These are phyloP conservation scores for Vachellia pachyceras DNA, from an alignment of 306 rosid species.

Conservation along the genomic window DNA sequence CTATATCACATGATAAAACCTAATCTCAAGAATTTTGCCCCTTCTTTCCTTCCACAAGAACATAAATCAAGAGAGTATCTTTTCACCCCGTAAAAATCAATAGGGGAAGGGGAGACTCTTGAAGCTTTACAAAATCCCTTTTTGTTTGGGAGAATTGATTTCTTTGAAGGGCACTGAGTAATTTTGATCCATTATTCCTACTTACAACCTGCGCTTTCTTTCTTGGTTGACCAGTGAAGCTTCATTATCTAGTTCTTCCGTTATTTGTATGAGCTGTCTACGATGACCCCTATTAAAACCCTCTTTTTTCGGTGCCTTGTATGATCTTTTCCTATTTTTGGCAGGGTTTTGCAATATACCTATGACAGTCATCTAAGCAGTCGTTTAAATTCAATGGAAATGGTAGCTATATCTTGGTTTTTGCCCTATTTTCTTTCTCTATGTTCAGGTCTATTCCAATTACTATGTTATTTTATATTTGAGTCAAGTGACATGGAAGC, in stretches of 20 bases:
- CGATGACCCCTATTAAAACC: background rate
- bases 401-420: conserved; percentile 39
- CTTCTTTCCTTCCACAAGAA: background rate
- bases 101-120: background rate
- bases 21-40: background rate
- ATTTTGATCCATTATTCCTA: background rate
- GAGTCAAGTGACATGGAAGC: conserved; percentile 31
- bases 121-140: background rate
- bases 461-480: conserved; percentile 13
- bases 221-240: background rate
- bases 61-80: background rate
- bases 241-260: background rate
- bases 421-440: background rate
- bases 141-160: background rate
- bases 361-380: conserved; percentile 15
- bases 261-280: background rate
- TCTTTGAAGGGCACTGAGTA: background rate
- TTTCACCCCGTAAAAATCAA: background rate
- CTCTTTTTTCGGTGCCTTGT: conserved; percentile 2
- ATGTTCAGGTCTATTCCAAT: background rate
- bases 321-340: conserved; percentile 14
- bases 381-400: conserved; percentile 13
- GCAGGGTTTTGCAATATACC: conserved; percentile 31
- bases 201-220: background rate
- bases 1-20: background rate